Percentiles rank a stretch among this genome's conserved stretches.
These are phyloP conservation scores for Wickerhamiella brachini DNA, from an alignment of 805 yeast species.

Conservation along the genomic window DNA sequence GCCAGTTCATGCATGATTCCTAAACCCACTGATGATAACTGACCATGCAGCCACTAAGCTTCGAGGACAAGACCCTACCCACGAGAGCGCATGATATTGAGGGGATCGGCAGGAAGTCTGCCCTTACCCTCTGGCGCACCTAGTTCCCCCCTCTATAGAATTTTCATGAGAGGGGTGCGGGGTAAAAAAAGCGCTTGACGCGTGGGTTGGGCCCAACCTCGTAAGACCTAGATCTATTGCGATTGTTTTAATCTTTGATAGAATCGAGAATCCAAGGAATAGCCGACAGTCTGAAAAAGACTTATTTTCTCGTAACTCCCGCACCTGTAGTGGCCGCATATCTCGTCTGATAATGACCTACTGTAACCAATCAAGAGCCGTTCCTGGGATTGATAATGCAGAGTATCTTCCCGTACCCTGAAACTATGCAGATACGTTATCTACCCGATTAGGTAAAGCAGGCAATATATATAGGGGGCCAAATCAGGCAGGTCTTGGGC, in stretches of 20 bases:
- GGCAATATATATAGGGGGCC: neutral
- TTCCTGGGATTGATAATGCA: neutral
- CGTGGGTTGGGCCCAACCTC: neutral
- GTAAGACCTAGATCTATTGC: neutral
- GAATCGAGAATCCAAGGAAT: neutral
- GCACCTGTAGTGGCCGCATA: neutral
- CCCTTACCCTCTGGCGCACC: neutral
- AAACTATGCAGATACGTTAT: neutral
- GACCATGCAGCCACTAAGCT: neutral
- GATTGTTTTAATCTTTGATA: neutral
- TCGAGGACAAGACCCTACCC: neutral
- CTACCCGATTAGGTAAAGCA: neutral
- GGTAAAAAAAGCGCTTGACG: neutral
- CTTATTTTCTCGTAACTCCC: neutral
- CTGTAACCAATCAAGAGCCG: neutral
- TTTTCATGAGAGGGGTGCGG: neutral
- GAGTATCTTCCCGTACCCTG: neutral
- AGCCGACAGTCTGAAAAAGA: neutral
- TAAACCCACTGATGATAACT: neutral
- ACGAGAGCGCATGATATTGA: neutral
- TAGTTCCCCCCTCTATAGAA: neutral
- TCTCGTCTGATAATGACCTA: neutral
- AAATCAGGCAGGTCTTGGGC: neutral
- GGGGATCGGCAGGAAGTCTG: neutral
- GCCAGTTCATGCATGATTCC: neutral